Conservation (phyloP, 257 asterid genomes). For the Ligustrum vulgare region DNA sequence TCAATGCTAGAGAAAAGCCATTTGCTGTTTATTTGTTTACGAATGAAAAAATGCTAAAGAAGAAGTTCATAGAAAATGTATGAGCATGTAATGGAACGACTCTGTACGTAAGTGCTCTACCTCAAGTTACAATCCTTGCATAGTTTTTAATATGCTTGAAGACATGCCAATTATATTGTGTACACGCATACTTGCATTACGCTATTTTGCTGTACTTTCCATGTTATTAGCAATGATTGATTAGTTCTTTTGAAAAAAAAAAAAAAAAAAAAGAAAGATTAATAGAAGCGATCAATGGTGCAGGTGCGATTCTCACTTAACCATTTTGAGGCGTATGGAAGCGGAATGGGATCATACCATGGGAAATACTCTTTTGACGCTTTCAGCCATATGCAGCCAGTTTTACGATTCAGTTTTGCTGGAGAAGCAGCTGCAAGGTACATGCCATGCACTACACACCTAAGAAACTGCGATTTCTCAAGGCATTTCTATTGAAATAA, state of each 20-base stretch:
- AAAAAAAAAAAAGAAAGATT: no score
- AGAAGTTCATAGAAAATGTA: slow-evolving; percentile 52
- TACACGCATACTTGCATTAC: not conserved
- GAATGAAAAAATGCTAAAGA: slow-evolving; percentile 66
- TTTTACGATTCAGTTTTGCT: slow-evolving; percentile 53
- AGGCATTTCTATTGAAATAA: not conserved
- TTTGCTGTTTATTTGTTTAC: slow-evolving; percentile 90
- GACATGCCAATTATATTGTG: slow-evolving; percentile 38
- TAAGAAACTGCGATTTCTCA: not conserved
- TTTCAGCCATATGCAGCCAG: slow-evolving; percentile 90
- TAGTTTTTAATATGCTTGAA: no score
- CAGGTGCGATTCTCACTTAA: slow-evolving; percentile 51
- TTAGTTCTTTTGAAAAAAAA: not conserved
- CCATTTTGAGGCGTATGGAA: slow-evolving; percentile 96
- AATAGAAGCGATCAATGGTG: no score
- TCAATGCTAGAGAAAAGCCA: slow-evolving; percentile 71
- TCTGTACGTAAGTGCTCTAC: not conserved
- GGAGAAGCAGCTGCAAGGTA: slow-evolving; percentile 76
- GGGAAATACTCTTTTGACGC: slow-evolving; percentile 81
- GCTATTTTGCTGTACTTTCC: not conserved
- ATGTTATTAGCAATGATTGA: not conserved
- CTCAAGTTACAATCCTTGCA: not conserved
- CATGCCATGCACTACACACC: slow-evolving; percentile 85
- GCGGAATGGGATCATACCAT: slow-evolving; percentile 93
- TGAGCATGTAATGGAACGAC: slow-evolving; percentile 78